phyloP scores from a whole-genome alignment of 331 rosid genomes.

The Cucumis variabilis region DNA sequence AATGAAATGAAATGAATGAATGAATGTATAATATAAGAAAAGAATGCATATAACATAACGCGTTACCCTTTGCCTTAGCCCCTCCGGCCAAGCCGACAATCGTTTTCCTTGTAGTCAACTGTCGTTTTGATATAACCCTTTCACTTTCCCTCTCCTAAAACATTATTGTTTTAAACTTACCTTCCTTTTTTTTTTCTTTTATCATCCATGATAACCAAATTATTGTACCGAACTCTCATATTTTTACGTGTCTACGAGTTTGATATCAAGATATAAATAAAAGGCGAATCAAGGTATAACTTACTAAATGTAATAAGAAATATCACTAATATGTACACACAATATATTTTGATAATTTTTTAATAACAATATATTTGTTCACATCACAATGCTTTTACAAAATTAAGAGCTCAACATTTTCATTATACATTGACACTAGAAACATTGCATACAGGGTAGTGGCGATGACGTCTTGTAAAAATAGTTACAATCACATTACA shows the following conservation, averaged over 20 bases:
- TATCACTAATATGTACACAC: too few species aligned
- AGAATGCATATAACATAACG: background rate
- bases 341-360: too few species aligned
- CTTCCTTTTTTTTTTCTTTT: background rate
- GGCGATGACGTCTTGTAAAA: too few species aligned
- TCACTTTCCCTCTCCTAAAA: background rate
- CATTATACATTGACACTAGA: too few species aligned
- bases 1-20: background rate
- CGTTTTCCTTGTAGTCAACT: background rate
- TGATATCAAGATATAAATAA: too few species aligned
- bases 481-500: too few species aligned
- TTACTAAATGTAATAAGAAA: too few species aligned
- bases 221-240: background rate
- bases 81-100: background rate
- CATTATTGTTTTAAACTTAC: background rate
- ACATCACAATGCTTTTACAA: too few species aligned
- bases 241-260: background rate
- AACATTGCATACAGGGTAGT: background rate
- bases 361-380: too few species aligned
- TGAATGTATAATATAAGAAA: background rate
- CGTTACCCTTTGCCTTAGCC: background rate
- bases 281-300: too few species aligned
- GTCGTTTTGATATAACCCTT: constrained; percentile 22
- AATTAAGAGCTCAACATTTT: background rate
- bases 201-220: background rate